phyloP scores from a whole-genome alignment of 2,329 filamentous ascomycete species.

The Aaosphaeria pasadenensis region DNA sequence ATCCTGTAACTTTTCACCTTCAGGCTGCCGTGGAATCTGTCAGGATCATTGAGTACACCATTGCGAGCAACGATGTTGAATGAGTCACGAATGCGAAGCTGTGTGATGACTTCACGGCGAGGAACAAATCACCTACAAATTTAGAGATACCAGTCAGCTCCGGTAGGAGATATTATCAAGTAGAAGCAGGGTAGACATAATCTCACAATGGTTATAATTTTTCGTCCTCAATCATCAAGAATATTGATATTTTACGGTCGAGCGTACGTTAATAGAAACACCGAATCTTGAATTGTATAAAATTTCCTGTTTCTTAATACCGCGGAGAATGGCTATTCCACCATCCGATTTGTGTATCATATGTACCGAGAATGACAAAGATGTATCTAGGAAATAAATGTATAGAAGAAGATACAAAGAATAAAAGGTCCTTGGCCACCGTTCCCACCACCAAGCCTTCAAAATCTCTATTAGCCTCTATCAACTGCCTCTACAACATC shows the following conservation, averaged over 20 bases:
- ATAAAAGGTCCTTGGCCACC: no score
- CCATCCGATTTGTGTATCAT: no score
- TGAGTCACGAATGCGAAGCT: conserved; percentile 71
- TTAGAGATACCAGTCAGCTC: conserved; percentile 63
- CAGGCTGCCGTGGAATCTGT: conserved; percentile 64
- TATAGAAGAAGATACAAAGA: no score
- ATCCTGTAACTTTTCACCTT: neutral
- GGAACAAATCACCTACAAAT: conserved; percentile 55
- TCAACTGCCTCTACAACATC: conserved; percentile 19
- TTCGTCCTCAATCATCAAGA: no score
- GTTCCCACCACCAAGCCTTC: no score
- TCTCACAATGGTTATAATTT: neutral
- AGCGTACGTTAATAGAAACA: no score
- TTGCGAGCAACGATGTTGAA: conserved; percentile 60
- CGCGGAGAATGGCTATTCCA: no score
- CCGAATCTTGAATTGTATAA: no score
- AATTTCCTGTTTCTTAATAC: no score
- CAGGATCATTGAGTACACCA: conserved; percentile 67
- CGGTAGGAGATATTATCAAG: conserved; percentile 52
- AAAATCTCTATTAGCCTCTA: conserved; percentile 1
- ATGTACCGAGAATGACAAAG: no score
- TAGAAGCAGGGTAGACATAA: conserved; percentile 25
- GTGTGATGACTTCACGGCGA: conserved; percentile 69
- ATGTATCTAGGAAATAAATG: no score
- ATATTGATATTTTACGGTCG: no score